Conservation (phyloP, 2,329 filamentous ascomycete species). For the Aspergillus sp. region DNA sequence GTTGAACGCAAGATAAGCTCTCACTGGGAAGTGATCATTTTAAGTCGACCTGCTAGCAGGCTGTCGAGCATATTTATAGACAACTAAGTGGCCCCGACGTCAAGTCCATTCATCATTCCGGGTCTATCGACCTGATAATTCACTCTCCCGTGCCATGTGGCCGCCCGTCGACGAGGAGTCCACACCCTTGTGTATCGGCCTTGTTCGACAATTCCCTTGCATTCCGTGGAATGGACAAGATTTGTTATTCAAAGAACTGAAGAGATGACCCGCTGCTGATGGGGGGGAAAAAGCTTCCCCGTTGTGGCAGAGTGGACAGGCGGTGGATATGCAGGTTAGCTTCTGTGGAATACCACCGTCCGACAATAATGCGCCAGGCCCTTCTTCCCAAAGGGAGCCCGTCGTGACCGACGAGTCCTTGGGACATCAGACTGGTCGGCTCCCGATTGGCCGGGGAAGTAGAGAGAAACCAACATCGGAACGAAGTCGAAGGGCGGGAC, state of each 20-base stretch:
- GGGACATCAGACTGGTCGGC: background rate
- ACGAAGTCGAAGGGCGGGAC: conserved; percentile 3
- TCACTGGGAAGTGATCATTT: background rate
- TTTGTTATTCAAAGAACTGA: background rate
- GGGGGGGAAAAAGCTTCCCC: background rate
- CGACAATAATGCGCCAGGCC: background rate
- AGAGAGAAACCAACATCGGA: background rate
- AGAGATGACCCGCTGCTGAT: background rate
- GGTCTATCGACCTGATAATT: conserved; percentile 1
- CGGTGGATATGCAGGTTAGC: background rate
- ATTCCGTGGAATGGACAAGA: conserved; percentile 3
- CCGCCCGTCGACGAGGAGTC: conserved; percentile 4
- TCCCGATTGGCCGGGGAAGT: conserved; percentile 7
- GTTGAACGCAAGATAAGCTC: background rate
- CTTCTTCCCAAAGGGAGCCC: background rate
- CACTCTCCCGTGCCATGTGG: conserved; percentile 8
- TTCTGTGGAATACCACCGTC: background rate
- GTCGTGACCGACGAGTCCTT: background rate
- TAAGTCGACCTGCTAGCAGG: background rate
- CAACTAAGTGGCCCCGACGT: background rate
- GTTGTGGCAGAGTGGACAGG: background rate
- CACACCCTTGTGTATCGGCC: background rate
- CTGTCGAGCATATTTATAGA: conserved; percentile 3
- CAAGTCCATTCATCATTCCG: background rate
- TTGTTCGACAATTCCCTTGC: conserved; percentile 5